phyloP scores from a whole-genome alignment of 371 early-diverging fungal species.

The Lichtheimia corymbifera region DNA sequence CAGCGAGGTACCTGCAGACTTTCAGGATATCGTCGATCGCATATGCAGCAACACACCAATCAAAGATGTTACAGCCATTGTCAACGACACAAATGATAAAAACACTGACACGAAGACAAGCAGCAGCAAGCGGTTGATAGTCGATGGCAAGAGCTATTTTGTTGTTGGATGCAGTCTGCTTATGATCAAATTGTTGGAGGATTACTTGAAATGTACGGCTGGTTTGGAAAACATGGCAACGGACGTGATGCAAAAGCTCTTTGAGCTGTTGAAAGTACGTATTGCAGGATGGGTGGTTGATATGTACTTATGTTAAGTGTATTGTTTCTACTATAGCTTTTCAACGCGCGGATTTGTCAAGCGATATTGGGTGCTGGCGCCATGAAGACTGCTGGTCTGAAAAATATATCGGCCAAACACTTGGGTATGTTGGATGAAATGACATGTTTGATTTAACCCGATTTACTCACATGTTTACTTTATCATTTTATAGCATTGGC shows the following conservation, averaged over 20 bases:
- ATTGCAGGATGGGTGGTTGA: background rate
- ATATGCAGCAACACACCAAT: constrained; percentile 54
- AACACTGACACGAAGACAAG: constrained; percentile 10
- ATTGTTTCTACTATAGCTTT: constrained; percentile 50
- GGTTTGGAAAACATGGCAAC: constrained; percentile 75
- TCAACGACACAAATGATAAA: background rate
- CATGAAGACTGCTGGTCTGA: constrained; percentile 90
- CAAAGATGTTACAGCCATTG: constrained; percentile 9
- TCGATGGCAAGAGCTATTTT: constrained; percentile 70
- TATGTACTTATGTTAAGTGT: background rate
- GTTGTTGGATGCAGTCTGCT: constrained; percentile 86
- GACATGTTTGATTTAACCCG: background rate
- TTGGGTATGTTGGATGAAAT: constrained; percentile 52
- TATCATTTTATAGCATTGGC: constrained; percentile 73
- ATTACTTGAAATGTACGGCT: constrained; percentile 80
- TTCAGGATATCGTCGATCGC: constrained; percentile 80
- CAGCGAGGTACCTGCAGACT: constrained; percentile 89
- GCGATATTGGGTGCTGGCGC: constrained; percentile 96
- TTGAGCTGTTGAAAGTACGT: constrained; percentile 79
- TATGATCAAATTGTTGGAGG: constrained; percentile 85
- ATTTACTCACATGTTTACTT: background rate
- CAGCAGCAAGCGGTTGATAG: constrained; percentile 48
- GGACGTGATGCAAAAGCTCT: constrained; percentile 82
- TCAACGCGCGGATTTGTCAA: constrained; percentile 91
- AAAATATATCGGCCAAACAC: constrained; percentile 94